Conservation (phyloP, 306 rosid genomes). For the Cucurbita argyrosperma region DNA sequence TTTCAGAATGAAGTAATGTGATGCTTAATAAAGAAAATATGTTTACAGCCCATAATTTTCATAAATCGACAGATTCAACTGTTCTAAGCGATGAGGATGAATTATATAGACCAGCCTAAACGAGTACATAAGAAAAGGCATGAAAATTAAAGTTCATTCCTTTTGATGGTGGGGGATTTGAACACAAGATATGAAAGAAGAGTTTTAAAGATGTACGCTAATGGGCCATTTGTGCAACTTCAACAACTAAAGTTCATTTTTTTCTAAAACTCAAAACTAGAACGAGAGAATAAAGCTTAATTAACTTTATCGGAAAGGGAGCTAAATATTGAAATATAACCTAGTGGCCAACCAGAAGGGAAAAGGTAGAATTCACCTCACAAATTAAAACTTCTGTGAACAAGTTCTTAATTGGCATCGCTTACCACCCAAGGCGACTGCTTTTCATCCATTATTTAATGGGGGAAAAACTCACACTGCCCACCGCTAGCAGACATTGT, state of each 20-base stretch:
- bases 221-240: neutral
- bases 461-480: neutral
- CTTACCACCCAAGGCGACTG: neutral
- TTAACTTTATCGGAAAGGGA: neutral
- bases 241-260: neutral
- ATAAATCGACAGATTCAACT: neutral
- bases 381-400: neutral
- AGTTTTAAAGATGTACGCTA: neutral
- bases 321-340: neutral
- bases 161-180: neutral
- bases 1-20: neutral
- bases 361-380: neutral
- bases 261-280: neutral
- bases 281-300: neutral
- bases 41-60: neutral
- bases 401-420: neutral
- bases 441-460: neutral
- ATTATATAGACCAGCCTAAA: neutral
- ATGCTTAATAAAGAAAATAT: neutral
- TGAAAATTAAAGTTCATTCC: neutral
- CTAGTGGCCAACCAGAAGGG: neutral
- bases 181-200: neutral
- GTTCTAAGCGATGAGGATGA: neutral
- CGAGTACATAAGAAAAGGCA: neutral
- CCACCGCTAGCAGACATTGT: neutral